Conservation (phyloP, 805 yeast species). For the Brettanomyces custersianus region DNA sequence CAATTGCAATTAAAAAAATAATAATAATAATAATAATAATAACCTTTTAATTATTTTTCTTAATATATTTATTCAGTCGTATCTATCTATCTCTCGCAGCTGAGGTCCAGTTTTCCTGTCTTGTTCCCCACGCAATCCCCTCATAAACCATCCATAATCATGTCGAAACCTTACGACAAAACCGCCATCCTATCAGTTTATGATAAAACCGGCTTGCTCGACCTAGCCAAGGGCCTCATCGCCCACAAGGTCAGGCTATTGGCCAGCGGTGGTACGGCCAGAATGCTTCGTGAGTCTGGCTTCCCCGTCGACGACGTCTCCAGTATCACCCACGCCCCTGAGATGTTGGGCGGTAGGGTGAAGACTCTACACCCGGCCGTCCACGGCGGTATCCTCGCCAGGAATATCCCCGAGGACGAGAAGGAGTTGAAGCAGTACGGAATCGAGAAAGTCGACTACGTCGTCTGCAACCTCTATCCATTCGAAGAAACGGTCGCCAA, state of each 20-base stretch:
- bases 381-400: constrained; percentile 94
- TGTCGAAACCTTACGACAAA: constrained; percentile 34
- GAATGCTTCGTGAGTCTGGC: constrained; percentile 90
- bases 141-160: neutral
- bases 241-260: constrained; percentile 83
- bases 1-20: too few relatives aligned
- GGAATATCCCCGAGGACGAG: constrained; percentile 87
- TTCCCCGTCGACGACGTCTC: constrained; percentile 97
- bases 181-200: constrained; percentile 96
- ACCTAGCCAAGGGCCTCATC: constrained; percentile 89
- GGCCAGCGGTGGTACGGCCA: constrained; percentile 97
- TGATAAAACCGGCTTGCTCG: constrained; percentile 94
- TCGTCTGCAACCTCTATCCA: constrained; percentile 96
- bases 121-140: neutral
- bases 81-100: too few relatives aligned
- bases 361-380: constrained; percentile 98
- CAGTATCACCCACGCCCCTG: constrained; percentile 95
- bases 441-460: constrained; percentile 92
- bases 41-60: neutral
- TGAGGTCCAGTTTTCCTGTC: neutral
- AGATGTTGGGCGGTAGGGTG: constrained; percentile 97
- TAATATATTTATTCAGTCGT: too few relatives aligned
- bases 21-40: too few relatives aligned
- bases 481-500: constrained; percentile 96
- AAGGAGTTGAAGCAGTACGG: constrained; percentile 80